Evolutionary conservation across 2,329 filamentous ascomycete genomes (phyloP).

Genomic region (Hypomyces rosellus): DNA sequence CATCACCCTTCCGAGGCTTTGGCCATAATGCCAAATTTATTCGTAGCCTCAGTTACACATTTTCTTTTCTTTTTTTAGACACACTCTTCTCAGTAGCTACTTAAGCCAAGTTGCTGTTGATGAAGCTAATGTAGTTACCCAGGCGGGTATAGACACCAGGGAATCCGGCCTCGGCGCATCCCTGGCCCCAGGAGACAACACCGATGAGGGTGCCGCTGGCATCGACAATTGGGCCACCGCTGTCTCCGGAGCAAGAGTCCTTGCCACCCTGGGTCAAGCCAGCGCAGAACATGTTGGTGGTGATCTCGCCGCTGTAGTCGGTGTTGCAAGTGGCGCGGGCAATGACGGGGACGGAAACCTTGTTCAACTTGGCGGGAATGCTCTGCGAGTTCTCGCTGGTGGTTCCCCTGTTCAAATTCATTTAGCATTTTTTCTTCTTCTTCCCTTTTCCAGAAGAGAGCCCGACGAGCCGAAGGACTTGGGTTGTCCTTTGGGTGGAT

Average conservation of each 20-base stretch:
- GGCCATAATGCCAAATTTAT: too few relatives aligned
- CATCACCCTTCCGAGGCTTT: too few relatives aligned
- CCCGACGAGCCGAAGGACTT: too few relatives aligned
- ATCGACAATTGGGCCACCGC: constrained; percentile 25
- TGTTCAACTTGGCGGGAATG: constrained; percentile 18
- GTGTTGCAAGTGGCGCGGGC: constrained; percentile 20
- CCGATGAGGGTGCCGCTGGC: constrained; percentile 19
- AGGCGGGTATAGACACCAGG: constrained; percentile 25
- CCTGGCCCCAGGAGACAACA: constrained; percentile 26
- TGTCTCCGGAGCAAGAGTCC: constrained; percentile 28
- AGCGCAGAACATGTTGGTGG: constrained; percentile 28
- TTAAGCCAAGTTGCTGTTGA: constrained; percentile 14
- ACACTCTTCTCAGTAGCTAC: not conserved
- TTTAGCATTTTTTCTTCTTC: constrained; percentile 9
- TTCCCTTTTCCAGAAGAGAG: not conserved
- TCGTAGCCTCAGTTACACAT: too few relatives aligned
- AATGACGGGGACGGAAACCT: constrained; percentile 26
- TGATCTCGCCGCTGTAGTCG: constrained; percentile 20
- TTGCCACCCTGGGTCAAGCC: constrained; percentile 21
- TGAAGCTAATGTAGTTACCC: constrained; percentile 20
- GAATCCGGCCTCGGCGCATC: constrained; percentile 20
- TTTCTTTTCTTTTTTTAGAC: too few relatives aligned
- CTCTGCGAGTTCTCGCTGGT: constrained; percentile 13
- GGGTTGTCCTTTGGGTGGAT: not conserved
- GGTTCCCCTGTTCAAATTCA: constrained; percentile 15